phyloP scores from a whole-genome alignment of 73 alveolate genomes.

The Paramecium sonneborni region DNA sequence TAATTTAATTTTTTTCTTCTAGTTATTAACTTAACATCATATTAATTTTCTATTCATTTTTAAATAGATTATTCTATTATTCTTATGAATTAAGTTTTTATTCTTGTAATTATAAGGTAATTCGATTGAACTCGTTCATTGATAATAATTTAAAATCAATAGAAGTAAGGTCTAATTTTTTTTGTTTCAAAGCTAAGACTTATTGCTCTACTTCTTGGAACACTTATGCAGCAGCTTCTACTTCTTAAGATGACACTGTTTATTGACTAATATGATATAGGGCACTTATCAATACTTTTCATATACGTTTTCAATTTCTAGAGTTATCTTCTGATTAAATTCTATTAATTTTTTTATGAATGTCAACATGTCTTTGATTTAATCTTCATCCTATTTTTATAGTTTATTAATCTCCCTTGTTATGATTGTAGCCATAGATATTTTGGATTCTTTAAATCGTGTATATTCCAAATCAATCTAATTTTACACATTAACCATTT shows the following conservation, averaged over 20 bases:
- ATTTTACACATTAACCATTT: neutral
- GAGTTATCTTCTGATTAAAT: neutral
- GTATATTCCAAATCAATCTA: slow-evolving; percentile 14
- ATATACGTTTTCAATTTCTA: slow-evolving; percentile 22
- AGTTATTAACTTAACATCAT: neutral
- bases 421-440: slow-evolving; percentile 24
- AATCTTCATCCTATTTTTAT: slow-evolving; percentile 41
- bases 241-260: neutral
- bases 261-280: neutral
- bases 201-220: slow-evolving; percentile 12
- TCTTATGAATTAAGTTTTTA: neutral
- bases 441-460: neutral
- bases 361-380: neutral
- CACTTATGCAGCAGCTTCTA: slow-evolving; percentile 44
- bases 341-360: neutral
- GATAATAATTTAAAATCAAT: slow-evolving; percentile 31
- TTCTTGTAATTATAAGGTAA: neutral
- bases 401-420: slow-evolving; percentile 15
- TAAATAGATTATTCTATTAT: neutral
- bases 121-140: neutral
- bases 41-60: neutral
- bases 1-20: neutral
- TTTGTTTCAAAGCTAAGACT: neutral
- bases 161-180: neutral
- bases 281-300: neutral